These are phyloP conservation scores for Ustilago nuda DNA, from an alignment of 1,284 basidiomycete species.

Conservation along the genomic window DNA sequence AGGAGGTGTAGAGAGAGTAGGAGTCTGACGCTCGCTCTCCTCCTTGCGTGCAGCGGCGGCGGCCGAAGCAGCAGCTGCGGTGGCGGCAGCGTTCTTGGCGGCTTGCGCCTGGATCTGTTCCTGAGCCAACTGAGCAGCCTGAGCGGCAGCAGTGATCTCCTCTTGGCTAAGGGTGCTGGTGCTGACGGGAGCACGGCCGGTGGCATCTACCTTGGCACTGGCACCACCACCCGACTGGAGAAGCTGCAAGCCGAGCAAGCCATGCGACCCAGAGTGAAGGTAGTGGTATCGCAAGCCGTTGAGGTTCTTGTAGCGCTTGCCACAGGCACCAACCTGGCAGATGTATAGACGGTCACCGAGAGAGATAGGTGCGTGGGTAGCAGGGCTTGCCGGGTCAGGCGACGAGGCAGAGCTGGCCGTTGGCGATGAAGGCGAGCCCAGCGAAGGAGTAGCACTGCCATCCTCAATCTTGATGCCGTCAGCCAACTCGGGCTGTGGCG, in stretches of 20 bases:
- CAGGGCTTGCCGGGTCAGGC: conserved; percentile 42
- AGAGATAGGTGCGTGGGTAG: conserved; percentile 30
- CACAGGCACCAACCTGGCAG: conserved; percentile 74
- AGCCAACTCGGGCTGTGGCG: conserved; percentile 47
- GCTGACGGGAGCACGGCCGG: conserved; percentile 63
- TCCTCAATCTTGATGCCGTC: conserved; percentile 46
- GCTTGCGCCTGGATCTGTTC: conserved; percentile 59
- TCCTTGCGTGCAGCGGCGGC: conserved; percentile 53
- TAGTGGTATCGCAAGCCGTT: conserved; percentile 83
- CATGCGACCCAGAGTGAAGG: conserved; percentile 92
- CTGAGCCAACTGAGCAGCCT: conserved; percentile 61
- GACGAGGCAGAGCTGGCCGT: conserved; percentile 28
- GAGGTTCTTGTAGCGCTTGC: conserved; percentile 89
- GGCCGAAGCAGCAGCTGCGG: conserved; percentile 42
- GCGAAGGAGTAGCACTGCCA: conserved; percentile 13
- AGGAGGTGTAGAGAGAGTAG: conserved; percentile 28
- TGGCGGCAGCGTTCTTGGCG: conserved; percentile 52
- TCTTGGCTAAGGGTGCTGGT: conserved; percentile 64
- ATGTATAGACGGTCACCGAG: conserved; percentile 59
- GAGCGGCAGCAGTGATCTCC: conserved; percentile 65
- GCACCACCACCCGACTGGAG: conserved; percentile 65
- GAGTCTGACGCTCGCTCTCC: conserved; percentile 28
- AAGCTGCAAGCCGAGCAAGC: conserved; percentile 68
- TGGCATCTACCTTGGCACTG: conserved; percentile 65
- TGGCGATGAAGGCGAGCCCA: conserved; percentile 38